Conservation (phyloP, 2,329 filamentous ascomycete genomes). For the Verticillium longisporum region DNA sequence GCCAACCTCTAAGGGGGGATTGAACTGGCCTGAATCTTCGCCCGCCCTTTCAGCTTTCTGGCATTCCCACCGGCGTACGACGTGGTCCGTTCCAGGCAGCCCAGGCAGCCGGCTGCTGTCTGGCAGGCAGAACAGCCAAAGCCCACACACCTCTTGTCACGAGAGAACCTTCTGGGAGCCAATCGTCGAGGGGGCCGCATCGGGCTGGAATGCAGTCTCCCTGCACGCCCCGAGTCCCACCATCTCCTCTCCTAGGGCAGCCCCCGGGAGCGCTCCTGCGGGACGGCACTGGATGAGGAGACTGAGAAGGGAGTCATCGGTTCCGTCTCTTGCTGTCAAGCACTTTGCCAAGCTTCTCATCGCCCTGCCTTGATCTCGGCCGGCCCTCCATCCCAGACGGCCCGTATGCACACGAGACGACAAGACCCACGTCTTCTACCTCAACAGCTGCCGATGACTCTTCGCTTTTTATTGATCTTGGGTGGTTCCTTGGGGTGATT, state of each 20-base stretch:
- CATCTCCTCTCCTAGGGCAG: slow-evolving; percentile 15
- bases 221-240: slow-evolving; percentile 14
- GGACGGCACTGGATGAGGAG: slow-evolving; percentile 7
- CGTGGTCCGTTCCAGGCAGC: not conserved
- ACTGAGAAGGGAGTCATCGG: slow-evolving; percentile 14
- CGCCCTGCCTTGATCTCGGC: not conserved
- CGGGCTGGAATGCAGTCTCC: slow-evolving; percentile 15
- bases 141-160: slow-evolving; percentile 5
- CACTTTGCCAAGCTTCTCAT: not conserved
- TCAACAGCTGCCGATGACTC: not conserved
- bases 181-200: slow-evolving; percentile 16
- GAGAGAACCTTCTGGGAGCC: slow-evolving; percentile 3
- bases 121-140: slow-evolving; percentile 6
- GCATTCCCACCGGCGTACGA: not conserved
- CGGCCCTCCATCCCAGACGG: not conserved
- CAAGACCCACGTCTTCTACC: not conserved
- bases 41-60: not conserved
- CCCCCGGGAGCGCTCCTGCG: slow-evolving; percentile 6
- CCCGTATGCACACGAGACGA: not conserved
- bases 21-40: not conserved
- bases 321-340: not conserved
- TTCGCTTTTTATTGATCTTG: not conserved
- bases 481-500: not conserved
- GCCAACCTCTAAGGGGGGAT: not conserved
- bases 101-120: slow-evolving; percentile 2